Percentiles rank a stretch among this genome's conserved stretches.
These are phyloP conservation scores for Fusarium sp. DNA, from an alignment of 2,329 filamentous ascomycete genomes.

Conservation along the genomic window DNA sequence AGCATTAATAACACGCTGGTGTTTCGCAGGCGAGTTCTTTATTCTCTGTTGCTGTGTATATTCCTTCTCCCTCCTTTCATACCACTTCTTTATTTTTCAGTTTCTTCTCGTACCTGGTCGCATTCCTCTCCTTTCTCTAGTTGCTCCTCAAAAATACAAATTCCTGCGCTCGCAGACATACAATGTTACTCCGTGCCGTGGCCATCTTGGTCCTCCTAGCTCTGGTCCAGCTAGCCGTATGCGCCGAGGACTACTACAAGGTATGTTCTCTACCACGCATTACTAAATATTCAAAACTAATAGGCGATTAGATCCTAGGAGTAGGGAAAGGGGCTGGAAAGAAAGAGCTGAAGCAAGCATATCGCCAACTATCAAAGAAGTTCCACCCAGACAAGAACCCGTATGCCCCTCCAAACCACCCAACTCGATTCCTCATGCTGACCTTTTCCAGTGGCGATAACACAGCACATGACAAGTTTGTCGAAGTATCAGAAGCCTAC, in stretches of 20 bases:
- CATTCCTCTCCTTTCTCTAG: conserved; percentile 3
- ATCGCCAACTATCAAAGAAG: conserved; percentile 91
- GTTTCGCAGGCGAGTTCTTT: conserved; percentile 35
- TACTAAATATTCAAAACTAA: conserved; percentile 11
- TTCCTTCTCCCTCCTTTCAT: conserved; percentile 10
- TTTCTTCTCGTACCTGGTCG: conserved; percentile 12
- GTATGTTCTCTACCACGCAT: conserved; percentile 53
- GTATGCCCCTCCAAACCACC: conserved; percentile 61
- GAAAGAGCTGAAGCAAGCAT: conserved; percentile 91
- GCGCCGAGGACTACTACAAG: conserved; percentile 82
- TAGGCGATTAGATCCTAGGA: conserved; percentile 72
- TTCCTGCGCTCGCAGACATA: conserved; percentile 39
- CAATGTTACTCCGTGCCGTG: conserved; percentile 65
- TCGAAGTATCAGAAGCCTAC: conserved; percentile 94
- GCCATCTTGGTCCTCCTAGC: conserved; percentile 64
- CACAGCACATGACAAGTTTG: conserved; percentile 87
- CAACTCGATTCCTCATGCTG: background rate
- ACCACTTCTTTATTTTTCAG: conserved; percentile 8
- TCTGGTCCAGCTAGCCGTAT: conserved; percentile 65
- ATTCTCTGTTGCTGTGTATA: conserved; percentile 12
- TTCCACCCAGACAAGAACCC: conserved; percentile 99
- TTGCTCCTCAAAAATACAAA: conserved; percentile 7
- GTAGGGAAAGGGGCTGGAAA: conserved; percentile 83
- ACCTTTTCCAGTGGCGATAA: conserved; percentile 72
- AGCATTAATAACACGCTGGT: conserved; percentile 53